Evolutionary conservation across 1,284 basidiomycete genomes (phyloP).

Genomic region (Fomitopsis palustris): DNA sequence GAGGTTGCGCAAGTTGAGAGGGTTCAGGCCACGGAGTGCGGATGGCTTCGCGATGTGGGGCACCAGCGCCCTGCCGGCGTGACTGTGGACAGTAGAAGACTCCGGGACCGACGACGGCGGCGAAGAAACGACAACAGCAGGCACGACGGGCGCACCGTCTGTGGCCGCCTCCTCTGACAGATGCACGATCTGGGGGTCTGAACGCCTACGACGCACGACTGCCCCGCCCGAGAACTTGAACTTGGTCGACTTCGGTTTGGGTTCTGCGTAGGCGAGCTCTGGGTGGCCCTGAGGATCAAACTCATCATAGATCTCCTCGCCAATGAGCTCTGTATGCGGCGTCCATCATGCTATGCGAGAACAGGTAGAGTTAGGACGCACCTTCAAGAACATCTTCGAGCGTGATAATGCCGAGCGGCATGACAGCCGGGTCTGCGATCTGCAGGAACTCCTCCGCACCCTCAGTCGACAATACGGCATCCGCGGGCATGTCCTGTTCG

Average conservation of each 20-base stretch:
- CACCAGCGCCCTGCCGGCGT: not conserved
- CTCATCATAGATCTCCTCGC: slow-evolving; percentile 89
- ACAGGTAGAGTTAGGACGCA: slow-evolving; percentile 22
- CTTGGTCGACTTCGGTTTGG: slow-evolving; percentile 13
- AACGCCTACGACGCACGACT: slow-evolving; percentile 25
- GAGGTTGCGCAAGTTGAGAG: slow-evolving; percentile 20
- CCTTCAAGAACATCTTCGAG: slow-evolving; percentile 91
- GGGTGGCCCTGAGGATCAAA: slow-evolving; percentile 66
- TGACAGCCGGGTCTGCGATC: slow-evolving; percentile 67
- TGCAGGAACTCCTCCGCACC: slow-evolving; percentile 76
- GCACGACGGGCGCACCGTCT: slow-evolving; percentile 7
- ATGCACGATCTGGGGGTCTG: slow-evolving; percentile 28
- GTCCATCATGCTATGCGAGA: not conserved
- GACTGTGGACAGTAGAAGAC: not conserved
- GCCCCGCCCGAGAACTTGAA: slow-evolving; percentile 5
- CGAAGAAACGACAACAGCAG: not conserved
- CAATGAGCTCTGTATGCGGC: slow-evolving; percentile 65
- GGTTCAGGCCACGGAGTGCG: slow-evolving; percentile 28
- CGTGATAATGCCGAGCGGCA: slow-evolving; percentile 90
- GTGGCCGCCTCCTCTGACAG: not conserved
- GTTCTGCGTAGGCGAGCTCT: slow-evolving; percentile 47
- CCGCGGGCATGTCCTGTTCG: slow-evolving; percentile 83
- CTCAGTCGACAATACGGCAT: slow-evolving; percentile 72
- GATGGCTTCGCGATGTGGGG: slow-evolving; percentile 37
- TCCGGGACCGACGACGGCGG: slow-evolving; percentile 5